phyloP scores from a whole-genome alignment of 139 green algal genomes.

The Yamagishiella unicocca region DNA sequence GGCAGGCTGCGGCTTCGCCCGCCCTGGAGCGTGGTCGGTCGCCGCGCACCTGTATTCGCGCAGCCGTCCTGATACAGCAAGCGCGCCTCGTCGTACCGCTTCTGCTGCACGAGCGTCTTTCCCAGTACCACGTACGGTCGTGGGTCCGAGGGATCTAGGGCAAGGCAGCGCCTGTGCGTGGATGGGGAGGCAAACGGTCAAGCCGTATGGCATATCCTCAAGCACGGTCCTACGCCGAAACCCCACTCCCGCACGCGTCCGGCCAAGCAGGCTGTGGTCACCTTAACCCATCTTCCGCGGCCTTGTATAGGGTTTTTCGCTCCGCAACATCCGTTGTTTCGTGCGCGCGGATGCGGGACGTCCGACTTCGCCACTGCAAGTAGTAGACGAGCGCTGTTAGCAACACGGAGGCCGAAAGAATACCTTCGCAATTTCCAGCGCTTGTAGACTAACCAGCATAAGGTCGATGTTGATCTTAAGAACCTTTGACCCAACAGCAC shows the following conservation, averaged over 20 bases:
- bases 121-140: conserved; percentile 94
- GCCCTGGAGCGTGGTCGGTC: too few species aligned
- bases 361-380: conserved; percentile 43
- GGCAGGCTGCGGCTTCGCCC: too few species aligned
- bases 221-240: too few species aligned
- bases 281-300: conserved; percentile 15
- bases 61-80: conserved; percentile 91
- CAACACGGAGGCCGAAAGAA: neutral
- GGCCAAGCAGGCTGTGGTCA: too few species aligned
- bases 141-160: conserved; percentile 82
- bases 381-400: neutral
- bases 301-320: neutral
- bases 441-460: conserved; percentile 64
- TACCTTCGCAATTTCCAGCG: neutral
- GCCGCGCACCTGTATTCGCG: conserved; percentile 77
- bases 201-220: too few species aligned
- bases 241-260: too few species aligned
- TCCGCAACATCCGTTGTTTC: neutral
- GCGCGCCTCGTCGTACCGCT: conserved; percentile 85
- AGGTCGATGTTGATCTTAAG: conserved; percentile 92
- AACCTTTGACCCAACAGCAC: conserved; percentile 40
- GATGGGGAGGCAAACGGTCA: too few species aligned
- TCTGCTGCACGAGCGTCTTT: conserved; percentile 82
- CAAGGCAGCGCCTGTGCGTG: conserved; percentile 72
- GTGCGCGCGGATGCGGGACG: conserved; percentile 1